Evolutionary conservation across 148 eudicot species (phyloP), one percentile per base, ranked within the genome.

Genomic region (Vaccinium macrocarpon): DNA sequence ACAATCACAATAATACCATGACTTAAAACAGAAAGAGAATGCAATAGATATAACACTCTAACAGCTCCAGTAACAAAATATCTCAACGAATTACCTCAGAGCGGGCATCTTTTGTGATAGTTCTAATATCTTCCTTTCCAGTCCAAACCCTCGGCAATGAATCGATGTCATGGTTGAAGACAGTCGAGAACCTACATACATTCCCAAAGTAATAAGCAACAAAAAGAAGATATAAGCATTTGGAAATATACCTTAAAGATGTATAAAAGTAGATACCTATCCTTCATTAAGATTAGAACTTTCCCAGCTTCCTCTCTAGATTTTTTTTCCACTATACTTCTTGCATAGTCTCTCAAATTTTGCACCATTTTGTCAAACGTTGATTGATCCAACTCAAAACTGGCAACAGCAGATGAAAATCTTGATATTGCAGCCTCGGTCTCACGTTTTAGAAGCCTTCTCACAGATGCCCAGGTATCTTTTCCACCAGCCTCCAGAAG

Each of bases 101-200:
- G 21, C 87, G 86, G 52, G 93, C 93, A 48, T 81, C 84, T 81
- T 76, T 85, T 19, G 93, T 88, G 29, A 90, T 90, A 62, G 86
- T 61, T 84, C 71, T 86, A 73, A 91, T 88, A 77, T 90, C 90
- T 87, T 91, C 93, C 71, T 84, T 90, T 59, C 88, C 92, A 8
- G 90, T 91, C 93, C 93, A 91, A 86, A 88, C 83, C 73, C 93
- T 80, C 21, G 93, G 93, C 88, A 88, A 80, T 84, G 89, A 88
- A 55, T 91, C 90, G 19, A 64, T 81, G 61, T 91, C 93, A 79
- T 91, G 89, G 86, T 83, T 88, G 72, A 91, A 90, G 79, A 88
- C 79, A 29, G 85, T 84, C 6, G 81, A 75, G 76, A 91, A 91
- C 84, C 93, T 91, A 81, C 59, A 81, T 25, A 48, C 61, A 76